Conservation (phyloP, 2,329 filamentous ascomycete species). For the Trichothecium roseum region DNA sequence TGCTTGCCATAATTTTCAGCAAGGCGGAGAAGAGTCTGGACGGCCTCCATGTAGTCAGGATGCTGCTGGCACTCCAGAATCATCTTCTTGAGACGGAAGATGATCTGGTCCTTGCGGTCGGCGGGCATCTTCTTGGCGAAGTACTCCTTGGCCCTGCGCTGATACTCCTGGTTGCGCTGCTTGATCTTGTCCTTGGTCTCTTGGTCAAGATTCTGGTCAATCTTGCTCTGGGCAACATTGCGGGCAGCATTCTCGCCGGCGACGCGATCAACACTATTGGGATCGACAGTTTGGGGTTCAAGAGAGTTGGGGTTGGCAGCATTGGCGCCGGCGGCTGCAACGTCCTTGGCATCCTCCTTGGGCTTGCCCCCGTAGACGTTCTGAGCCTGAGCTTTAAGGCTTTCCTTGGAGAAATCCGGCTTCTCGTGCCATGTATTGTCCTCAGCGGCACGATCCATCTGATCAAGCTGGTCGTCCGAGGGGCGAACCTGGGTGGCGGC, state of each 20-base stretch:
- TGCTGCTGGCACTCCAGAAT: constrained; percentile 93
- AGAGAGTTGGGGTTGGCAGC: constrained; percentile 41
- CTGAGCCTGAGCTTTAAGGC: constrained; percentile 58
- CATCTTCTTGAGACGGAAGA: constrained; percentile 95
- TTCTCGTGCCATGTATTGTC: constrained; percentile 92
- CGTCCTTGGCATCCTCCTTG: constrained; percentile 49
- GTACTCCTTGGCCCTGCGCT: constrained; percentile 56
- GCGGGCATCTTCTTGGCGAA: constrained; percentile 78
- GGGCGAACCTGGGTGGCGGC: constrained; percentile 69
- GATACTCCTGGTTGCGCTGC: constrained; percentile 31
- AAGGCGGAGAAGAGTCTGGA: constrained; percentile 73
- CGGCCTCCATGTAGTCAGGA: constrained; percentile 84
- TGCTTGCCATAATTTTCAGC: constrained; percentile 80
- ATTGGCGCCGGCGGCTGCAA: constrained; percentile 45
- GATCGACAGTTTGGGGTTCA: constrained; percentile 38
- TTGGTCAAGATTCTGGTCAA: constrained; percentile 54
- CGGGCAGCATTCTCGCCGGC: constrained; percentile 20
- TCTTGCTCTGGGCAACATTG: constrained; percentile 42
- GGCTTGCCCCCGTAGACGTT: constrained; percentile 44
- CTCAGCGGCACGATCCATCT: constrained; percentile 74
- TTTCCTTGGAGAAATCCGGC: constrained; percentile 63
- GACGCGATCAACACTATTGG: constrained; percentile 36
- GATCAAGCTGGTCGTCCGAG: constrained; percentile 60
- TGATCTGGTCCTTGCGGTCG: constrained; percentile 84
- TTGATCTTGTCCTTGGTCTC: constrained; percentile 45